A percentile compares a stretch with the other conserved stretches of the same genome.
phyloP scores from a whole-genome alignment of 345 rosid genomes.

The Triadica sebifera region DNA sequence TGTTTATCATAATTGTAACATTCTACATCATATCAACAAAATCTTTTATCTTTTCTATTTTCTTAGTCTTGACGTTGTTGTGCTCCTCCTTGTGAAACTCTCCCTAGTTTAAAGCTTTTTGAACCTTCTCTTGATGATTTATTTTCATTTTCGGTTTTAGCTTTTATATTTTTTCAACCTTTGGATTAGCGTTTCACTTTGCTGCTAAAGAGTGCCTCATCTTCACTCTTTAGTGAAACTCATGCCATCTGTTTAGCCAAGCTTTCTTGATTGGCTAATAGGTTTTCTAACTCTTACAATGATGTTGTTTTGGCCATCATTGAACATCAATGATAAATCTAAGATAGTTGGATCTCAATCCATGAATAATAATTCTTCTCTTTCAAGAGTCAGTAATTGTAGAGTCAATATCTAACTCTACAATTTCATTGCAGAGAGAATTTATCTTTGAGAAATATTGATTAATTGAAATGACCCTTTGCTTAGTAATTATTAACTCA shows the following conservation, averaged over 20 bases:
- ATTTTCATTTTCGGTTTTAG: neutral
- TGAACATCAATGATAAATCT: neutral
- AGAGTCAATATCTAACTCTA: neutral
- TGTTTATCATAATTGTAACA: too few species aligned
- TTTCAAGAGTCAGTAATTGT: too few species aligned
- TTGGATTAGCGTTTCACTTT: neutral
- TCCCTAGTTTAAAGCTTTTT: too few species aligned
- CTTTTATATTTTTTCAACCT: too few species aligned
- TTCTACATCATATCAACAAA: too few species aligned
- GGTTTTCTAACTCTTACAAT: neutral
- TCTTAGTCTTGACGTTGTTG: too few species aligned
- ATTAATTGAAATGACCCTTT: neutral
- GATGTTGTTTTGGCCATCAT: neutral
- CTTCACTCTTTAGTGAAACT: too few species aligned
- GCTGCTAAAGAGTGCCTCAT: neutral
- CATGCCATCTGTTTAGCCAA: neutral
- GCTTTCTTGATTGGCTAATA: neutral
- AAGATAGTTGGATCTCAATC: neutral
- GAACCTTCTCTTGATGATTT: too few species aligned
- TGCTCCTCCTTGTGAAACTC: too few species aligned
- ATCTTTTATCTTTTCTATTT: too few species aligned
- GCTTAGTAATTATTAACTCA: too few species aligned
- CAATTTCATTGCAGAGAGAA: neutral
- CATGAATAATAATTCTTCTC: too few species aligned
- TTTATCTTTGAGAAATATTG: neutral